phyloP scores from a whole-genome alignment of 345 rosid genomes.

The Euphorbia tirucalli region DNA sequence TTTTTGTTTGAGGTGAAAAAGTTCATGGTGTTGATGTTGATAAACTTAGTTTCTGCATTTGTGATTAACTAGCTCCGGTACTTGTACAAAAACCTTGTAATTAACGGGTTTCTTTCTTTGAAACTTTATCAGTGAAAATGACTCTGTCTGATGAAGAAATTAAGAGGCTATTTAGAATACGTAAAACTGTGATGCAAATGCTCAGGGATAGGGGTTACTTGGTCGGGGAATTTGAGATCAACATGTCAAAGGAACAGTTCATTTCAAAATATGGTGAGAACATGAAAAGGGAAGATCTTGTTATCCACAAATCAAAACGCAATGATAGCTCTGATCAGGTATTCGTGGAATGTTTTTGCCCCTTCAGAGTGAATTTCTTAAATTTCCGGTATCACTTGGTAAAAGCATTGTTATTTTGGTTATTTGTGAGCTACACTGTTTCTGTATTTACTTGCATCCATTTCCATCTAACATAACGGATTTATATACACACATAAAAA shows the following conservation, averaged over 20 bases:
- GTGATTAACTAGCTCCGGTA: background rate
- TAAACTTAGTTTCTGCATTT: background rate
- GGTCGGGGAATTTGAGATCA: constrained; percentile 59
- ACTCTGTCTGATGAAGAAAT: constrained; percentile 59
- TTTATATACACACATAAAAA: background rate
- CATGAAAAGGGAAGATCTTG: constrained; percentile 92
- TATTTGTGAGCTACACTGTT: background rate
- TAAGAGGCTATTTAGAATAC: constrained; percentile 57
- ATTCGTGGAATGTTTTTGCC: background rate
- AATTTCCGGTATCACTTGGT: background rate
- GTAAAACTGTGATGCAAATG: constrained; percentile 79
- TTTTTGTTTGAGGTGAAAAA: too few species aligned
- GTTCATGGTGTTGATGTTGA: background rate
- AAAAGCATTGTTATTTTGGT: background rate
- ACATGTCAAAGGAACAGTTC: constrained; percentile 49
- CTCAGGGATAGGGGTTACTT: constrained; percentile 72
- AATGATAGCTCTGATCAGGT: constrained; percentile 68
- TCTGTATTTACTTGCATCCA: background rate
- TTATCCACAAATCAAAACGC: constrained; percentile 55
- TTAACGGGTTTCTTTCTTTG: background rate
- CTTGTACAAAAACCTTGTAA: too few species aligned
- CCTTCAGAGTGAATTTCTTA: background rate
- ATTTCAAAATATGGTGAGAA: constrained; percentile 57
- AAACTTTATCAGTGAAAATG: constrained; percentile 31
- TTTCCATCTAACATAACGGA: background rate